Base-by-base conservation (phyloP, 371 early-diverging fungal genomes). In the Aphelidium insulamus region DNA sequence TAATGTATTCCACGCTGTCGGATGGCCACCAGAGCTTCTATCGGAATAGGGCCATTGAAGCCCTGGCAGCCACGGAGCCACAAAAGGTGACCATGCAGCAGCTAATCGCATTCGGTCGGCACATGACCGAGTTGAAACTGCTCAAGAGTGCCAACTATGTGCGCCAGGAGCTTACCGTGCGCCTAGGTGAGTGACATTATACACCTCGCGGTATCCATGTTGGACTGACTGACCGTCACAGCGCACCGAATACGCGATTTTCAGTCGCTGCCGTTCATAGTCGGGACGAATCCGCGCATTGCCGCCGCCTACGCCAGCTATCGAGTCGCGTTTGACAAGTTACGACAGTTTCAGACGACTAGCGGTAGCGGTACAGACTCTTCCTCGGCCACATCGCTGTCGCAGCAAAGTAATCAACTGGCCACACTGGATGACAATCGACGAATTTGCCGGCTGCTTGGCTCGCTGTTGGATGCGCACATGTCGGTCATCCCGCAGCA, bases 281-380 rank as follows among this genome's bases (percentile, higher is more conserved):
- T 86, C 9, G 91, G 85, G 9, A 76, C 75, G 12, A 85, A 90
- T 48, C 85, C 88, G 1, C 80, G 85, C 45, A 71, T 92, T 38
- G 67, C 77, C 33, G 60, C 53, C 22, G 71, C 83, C 2, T 90
- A 90, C 40, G 56, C 61, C 27, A 66, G 81, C n/a, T 90, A 90
- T 52, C 85, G 80, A 71, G 62, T 64, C 11, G 84, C 86, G 0
- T 90, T 92, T 48, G 80, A 85, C 32, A 47, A 46, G 11, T 51
- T 90, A 12, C 62, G 76, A 23, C 50, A 63, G 15, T 55, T 74
- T 10, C 67, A 69, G 1, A n/a, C n/a, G n/a, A n/a, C n/a, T n/a
- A n/a, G n/a, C n/a, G n/a, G n/a, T n/a, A n/a, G n/a, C n/a, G n/a
- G n/a, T n/a, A n/a, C n/a, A n/a, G n/a, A n/a, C n/a, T n/a, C n/a